Percentiles rank a stretch among this genome's conserved stretches.
phyloP scores from a whole-genome alignment of 2,329 filamentous ascomycete genomes.

The Sporothrix inflata region DNA sequence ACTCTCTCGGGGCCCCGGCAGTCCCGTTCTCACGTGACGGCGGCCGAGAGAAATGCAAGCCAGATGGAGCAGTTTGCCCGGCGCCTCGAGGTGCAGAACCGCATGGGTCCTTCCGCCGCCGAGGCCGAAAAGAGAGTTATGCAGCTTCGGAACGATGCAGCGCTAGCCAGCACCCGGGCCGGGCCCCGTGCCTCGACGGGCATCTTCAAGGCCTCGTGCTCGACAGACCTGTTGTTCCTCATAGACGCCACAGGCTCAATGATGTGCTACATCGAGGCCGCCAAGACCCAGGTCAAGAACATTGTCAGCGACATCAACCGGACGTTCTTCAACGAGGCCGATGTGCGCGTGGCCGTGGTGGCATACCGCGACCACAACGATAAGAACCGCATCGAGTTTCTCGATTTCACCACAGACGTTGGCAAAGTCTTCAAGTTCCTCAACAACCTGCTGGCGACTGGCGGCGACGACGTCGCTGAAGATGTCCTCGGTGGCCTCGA shows the following conservation, averaged over 20 bases:
- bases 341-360: constrained; percentile 44
- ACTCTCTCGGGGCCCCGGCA: background rate
- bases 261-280: constrained; percentile 40
- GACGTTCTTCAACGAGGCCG: constrained; percentile 42
- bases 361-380: constrained; percentile 44
- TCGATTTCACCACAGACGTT: constrained; percentile 40
- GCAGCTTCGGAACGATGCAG: constrained; percentile 32
- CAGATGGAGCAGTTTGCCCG: constrained; percentile 25
- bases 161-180: constrained; percentile 20
- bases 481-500: constrained; percentile 44
- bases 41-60: background rate
- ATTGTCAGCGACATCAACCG: constrained; percentile 42
- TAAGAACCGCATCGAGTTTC: constrained; percentile 37
- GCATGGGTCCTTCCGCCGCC: constrained; percentile 15
- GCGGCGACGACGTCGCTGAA: constrained; percentile 42
- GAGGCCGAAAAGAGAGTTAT: constrained; percentile 31
- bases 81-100: constrained; percentile 25
- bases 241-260: constrained; percentile 46
- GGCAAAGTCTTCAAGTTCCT: constrained; percentile 38
- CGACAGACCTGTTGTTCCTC: constrained; percentile 45
- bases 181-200: constrained; percentile 33
- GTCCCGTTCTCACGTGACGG: background rate
- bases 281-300: constrained; percentile 42
- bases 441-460: constrained; percentile 36
- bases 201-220: constrained; percentile 42